Evolutionary conservation across 352 stramenopile genomes (phyloP).

Genomic region (Globisporangium heterothallicum): DNA sequence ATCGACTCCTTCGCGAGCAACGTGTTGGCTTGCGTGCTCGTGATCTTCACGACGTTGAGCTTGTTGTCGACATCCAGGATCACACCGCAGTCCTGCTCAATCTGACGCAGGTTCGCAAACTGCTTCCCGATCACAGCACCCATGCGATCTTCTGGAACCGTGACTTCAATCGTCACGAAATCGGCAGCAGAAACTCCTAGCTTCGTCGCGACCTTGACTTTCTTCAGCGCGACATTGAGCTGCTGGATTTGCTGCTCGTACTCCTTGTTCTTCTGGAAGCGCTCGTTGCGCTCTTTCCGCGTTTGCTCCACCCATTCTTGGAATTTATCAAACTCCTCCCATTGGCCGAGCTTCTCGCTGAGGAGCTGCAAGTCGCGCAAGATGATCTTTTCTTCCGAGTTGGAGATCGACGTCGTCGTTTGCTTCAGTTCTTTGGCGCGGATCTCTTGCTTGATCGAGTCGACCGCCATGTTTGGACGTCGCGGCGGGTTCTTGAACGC

Average conservation of each 20-base stretch:
- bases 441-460: slow-evolving; percentile 54
- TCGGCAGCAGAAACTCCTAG: slow-evolving; percentile 26
- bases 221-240: slow-evolving; percentile 41
- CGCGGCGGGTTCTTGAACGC: slow-evolving; percentile 66
- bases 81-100: slow-evolving; percentile 52
- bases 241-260: slow-evolving; percentile 46
- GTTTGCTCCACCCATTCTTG: slow-evolving; percentile 50
- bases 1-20: slow-evolving; percentile 36
- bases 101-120: slow-evolving; percentile 44
- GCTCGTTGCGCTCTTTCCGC: slow-evolving; percentile 49
- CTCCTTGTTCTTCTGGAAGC: slow-evolving; percentile 49
- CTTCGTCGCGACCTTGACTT: slow-evolving; percentile 43
- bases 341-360: slow-evolving; percentile 47
- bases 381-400: slow-evolving; percentile 65
- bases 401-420: slow-evolving; percentile 68
- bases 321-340: slow-evolving; percentile 47
- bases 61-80: slow-evolving; percentile 64
- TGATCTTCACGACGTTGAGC: slow-evolving; percentile 47
- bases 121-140: slow-evolving; percentile 63
- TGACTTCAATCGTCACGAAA: slow-evolving; percentile 52
- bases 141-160: slow-evolving; percentile 56
- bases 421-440: slow-evolving; percentile 48
- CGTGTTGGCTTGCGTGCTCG: slow-evolving; percentile 40
- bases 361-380: slow-evolving; percentile 63
- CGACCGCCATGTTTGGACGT: slow-evolving; percentile 45